Evolutionary conservation across 2,329 filamentous ascomycete species (phyloP).

Genomic region (Stylonectria norvegica): DNA sequence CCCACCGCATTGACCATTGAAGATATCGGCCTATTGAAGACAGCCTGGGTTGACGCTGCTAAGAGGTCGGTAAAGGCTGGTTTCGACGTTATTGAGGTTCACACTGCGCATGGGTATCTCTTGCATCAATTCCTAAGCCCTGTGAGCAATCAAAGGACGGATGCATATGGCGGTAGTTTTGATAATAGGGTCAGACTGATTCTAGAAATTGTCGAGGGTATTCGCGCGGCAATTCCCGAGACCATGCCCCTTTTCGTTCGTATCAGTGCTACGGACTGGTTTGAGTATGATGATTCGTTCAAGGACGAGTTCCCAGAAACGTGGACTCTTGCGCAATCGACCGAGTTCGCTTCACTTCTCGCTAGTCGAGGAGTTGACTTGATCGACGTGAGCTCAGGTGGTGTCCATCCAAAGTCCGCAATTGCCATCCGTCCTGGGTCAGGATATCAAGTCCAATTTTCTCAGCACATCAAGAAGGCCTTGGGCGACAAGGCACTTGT

Average conservation of each 20-base stretch:
- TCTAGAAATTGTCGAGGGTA: constrained; percentile 63
- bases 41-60: constrained; percentile 52
- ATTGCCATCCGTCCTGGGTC: constrained; percentile 48
- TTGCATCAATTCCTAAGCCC: constrained; percentile 68
- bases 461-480: constrained; percentile 65
- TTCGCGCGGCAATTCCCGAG: constrained; percentile 59
- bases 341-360: constrained; percentile 59
- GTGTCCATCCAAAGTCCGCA: constrained; percentile 57
- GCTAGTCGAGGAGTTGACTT: constrained; percentile 68
- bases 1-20: constrained; percentile 62
- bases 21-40: constrained; percentile 63
- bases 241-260: constrained; percentile 69
- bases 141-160: constrained; percentile 62
- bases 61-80: constrained; percentile 61
- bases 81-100: constrained; percentile 66
- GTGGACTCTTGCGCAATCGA: constrained; percentile 65
- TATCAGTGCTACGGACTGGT: constrained; percentile 70
- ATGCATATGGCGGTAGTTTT: constrained; percentile 64
- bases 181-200: constrained; percentile 68
- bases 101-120: constrained; percentile 79
- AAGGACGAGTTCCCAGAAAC: constrained; percentile 48
- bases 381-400: constrained; percentile 68
- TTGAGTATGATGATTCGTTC: constrained; percentile 55
- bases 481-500: constrained; percentile 57
- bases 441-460: constrained; percentile 68